These are phyloP conservation scores for Chlorella sp. DNA, from an alignment of 139 green algal genomes.

Conservation along the genomic window DNA sequence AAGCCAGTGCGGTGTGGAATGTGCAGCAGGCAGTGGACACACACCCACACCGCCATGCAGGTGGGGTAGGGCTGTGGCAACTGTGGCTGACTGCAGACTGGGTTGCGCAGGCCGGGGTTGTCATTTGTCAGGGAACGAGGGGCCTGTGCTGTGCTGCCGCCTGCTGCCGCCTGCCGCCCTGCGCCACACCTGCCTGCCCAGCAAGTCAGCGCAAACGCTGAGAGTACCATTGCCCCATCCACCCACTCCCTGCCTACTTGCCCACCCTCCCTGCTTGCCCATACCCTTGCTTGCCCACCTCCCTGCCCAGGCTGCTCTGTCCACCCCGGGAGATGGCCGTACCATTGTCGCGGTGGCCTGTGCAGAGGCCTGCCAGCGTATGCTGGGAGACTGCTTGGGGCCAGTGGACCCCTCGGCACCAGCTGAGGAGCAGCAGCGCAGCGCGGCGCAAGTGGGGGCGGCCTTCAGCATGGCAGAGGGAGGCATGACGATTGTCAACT, in stretches of 20 bases:
- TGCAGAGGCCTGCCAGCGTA: slow-evolving; percentile 35
- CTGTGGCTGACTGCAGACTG: too few relatives aligned
- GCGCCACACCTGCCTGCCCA: too few relatives aligned
- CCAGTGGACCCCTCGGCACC: not conserved
- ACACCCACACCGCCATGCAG: not conserved
- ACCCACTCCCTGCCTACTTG: too few relatives aligned
- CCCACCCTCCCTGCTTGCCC: too few relatives aligned
- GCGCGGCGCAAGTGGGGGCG: not conserved
- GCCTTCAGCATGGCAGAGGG: slow-evolving; percentile 16
- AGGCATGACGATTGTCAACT: slow-evolving; percentile 22
- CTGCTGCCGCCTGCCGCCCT: not conserved
- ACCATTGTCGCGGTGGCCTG: slow-evolving; percentile 26
- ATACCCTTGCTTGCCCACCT: not conserved
- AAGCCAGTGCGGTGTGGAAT: too few relatives aligned
- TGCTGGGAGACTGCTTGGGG: slow-evolving; percentile 23
- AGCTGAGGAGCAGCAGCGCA: not conserved
- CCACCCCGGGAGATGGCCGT: slow-evolving; percentile 18
- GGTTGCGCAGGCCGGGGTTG: too few relatives aligned
- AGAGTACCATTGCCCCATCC: too few relatives aligned
- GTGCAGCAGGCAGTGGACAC: not conserved
- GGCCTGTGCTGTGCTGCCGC: too few relatives aligned
- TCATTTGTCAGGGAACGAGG: too few relatives aligned
- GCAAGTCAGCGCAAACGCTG: too few relatives aligned
- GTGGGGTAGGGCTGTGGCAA: too few relatives aligned
- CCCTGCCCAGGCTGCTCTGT: slow-evolving; percentile 15